Evolutionary conservation across 768 basidiomycete genomes (phyloP).

Genomic region (Mycena galopus): DNA sequence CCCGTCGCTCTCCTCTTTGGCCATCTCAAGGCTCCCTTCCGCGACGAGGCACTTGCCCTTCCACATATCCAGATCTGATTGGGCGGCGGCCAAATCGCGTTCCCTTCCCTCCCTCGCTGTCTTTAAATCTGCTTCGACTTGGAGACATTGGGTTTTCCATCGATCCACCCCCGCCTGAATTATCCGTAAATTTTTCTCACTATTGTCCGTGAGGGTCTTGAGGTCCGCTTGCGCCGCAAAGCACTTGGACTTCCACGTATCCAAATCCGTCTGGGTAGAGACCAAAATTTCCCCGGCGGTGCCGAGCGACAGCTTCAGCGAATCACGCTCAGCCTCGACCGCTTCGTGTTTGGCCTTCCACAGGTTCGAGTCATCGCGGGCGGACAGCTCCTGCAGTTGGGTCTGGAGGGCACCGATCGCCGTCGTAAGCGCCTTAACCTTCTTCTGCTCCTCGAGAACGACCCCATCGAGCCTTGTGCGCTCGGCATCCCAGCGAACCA

Average conservation of each 20-base stretch:
- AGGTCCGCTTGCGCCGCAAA: slow-evolving; percentile 1
- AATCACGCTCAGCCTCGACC: slow-evolving; percentile 6
- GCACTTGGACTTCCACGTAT: slow-evolving; percentile 19
- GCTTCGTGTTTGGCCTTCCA: slow-evolving; percentile 2
- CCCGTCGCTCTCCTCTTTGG: neutral
- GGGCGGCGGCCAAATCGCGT: neutral
- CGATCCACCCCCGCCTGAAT: neutral
- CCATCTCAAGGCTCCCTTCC: neutral
- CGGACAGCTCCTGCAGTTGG: neutral
- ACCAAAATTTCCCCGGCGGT: neutral
- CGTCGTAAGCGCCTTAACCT: neutral
- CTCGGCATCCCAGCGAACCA: neutral
- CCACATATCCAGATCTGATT: neutral
- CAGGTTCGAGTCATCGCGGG: neutral
- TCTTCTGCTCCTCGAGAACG: neutral
- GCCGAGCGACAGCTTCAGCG: neutral
- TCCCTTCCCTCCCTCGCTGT: neutral
- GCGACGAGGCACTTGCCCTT: slow-evolving; percentile 11
- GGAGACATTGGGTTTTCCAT: neutral
- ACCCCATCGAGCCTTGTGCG: neutral
- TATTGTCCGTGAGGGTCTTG: neutral
- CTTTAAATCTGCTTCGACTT: neutral
- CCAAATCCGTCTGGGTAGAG: neutral
- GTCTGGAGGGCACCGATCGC: neutral
- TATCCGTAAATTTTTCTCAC: neutral